Base-by-base conservation (phyloP, 1,139 yeast genomes). In the Protomyces pachydermus region DNA sequence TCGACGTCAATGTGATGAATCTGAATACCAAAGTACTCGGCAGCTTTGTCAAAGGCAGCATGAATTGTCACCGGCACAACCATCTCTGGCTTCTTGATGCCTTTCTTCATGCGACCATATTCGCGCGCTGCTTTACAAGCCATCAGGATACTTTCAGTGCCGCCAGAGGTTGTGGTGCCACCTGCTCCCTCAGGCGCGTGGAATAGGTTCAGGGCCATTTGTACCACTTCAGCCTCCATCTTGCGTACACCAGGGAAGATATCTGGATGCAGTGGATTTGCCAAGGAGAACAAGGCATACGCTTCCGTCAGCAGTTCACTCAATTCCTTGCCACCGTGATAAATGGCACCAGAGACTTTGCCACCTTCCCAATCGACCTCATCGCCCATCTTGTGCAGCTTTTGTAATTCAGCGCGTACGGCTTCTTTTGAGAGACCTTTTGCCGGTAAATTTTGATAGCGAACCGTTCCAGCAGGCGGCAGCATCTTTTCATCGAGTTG, bases 191-290 rank as follows among this genome's bases (percentile, higher is more conserved):
- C 74, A 1, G 87, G 86, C 1, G 95, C 95, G 74, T 91, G 82
- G 77, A 87, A 93, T 70, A 91, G 72, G 25, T 80, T 81, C 68
- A 93, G 78, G 8, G 88, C 95, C 98, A 93, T 93, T 1, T 95
- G 80, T 2, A 93, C 98, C 5, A 91, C 89, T 73, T 93, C 98
- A 1, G 97, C 81, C 72, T 93, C 98, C 97, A 93, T 91, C 74
- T 91, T 91, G 52, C 98, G 83, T 3, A 93, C 89, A 1, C 95
- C 98, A 0, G 98, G 98, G 73, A 93, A 93, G 8, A 91, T 95
- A 75, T 93, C 98, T 0, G 98, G 98, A 72, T 93, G 98, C 65
- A 93, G 79, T 75, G 93, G 98, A 75, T 93, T 93, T 3, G 97
- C 91, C 32, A 91, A 91, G 6, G 95, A 83, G 74, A 83, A 91